These are phyloP conservation scores for Fusarium sp. DNA, from an alignment of 2,329 filamentous ascomycete species.

Conservation along the genomic window DNA sequence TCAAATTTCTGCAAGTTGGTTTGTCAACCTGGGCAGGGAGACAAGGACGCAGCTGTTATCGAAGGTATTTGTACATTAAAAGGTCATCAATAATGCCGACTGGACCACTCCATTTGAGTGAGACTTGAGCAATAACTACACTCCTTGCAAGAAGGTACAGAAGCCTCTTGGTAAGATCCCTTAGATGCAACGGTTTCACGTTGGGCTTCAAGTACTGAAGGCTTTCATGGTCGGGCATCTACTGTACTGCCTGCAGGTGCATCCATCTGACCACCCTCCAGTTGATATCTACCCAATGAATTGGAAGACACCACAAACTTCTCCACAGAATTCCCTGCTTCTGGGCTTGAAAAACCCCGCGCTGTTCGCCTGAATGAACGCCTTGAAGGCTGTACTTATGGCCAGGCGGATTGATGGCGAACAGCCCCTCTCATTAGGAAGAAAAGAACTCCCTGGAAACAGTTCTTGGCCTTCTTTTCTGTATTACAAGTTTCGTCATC, in stretches of 20 bases:
- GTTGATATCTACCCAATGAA: background rate
- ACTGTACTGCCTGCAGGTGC: background rate
- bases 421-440: background rate
- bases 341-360: background rate
- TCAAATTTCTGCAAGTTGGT: background rate
- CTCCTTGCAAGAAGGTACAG: background rate
- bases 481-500: background rate
- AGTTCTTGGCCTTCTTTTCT: background rate
- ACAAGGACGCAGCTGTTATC: background rate
- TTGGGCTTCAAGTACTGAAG: background rate
- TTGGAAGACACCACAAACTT: background rate
- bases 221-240: background rate
- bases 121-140: background rate
- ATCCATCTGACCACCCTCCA: background rate
- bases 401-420: background rate
- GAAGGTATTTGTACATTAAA: background rate
- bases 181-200: background rate
- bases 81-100: background rate
- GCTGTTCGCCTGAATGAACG: background rate
- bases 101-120: background rate
- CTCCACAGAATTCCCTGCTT: background rate
- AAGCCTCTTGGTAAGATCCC: background rate
- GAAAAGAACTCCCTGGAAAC: background rate
- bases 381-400: background rate
- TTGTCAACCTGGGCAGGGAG: background rate